A percentile compares a stretch with the other conserved stretches of the same genome.
Conservation (phyloP, 1,284 basidiomycete genomes). For the Vanrija sp. region DNA sequence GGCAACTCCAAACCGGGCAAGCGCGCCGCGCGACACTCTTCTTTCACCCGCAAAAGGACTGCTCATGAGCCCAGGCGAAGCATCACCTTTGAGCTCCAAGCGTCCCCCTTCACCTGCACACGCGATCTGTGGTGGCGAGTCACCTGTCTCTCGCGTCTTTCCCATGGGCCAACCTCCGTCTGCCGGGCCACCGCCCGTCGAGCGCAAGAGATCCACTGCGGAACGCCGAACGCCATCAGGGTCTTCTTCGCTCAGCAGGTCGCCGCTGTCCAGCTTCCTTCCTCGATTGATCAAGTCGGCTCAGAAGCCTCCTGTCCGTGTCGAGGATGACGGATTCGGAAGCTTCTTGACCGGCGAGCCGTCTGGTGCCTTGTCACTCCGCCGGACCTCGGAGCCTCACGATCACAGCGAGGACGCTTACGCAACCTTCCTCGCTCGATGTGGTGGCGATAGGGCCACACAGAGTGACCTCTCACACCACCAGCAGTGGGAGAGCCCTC, state of each 20-base stretch:
- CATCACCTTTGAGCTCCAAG: neutral
- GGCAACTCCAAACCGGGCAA: slow-evolving; percentile 9
- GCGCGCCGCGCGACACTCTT: slow-evolving; percentile 18
- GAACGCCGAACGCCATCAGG: no score
- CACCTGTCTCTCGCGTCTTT: neutral
- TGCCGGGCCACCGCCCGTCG: no score
- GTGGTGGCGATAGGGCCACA: slow-evolving; percentile 2
- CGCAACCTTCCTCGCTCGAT: slow-evolving; percentile 8
- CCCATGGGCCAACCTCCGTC: neutral
- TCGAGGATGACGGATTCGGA: neutral
- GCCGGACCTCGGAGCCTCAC: slow-evolving; percentile 6
- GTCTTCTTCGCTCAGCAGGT: no score
- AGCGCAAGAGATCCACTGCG: no score
- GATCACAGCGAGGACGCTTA: slow-evolving; percentile 2
- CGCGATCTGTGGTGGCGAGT: neutral
- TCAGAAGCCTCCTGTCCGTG: neutral
- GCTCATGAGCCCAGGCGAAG: neutral
- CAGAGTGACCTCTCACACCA: slow-evolving; percentile 7
- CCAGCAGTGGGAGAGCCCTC: neutral
- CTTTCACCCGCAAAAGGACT: slow-evolving; percentile 9
- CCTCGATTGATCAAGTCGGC: neutral
- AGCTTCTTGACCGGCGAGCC: neutral
- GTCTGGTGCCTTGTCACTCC: neutral
- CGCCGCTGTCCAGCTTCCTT: no score
- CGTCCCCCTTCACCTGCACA: no score